Evolutionary conservation across 1,284 basidiomycete species (phyloP).

Genomic region (Exobasidium cylindrosporum): DNA sequence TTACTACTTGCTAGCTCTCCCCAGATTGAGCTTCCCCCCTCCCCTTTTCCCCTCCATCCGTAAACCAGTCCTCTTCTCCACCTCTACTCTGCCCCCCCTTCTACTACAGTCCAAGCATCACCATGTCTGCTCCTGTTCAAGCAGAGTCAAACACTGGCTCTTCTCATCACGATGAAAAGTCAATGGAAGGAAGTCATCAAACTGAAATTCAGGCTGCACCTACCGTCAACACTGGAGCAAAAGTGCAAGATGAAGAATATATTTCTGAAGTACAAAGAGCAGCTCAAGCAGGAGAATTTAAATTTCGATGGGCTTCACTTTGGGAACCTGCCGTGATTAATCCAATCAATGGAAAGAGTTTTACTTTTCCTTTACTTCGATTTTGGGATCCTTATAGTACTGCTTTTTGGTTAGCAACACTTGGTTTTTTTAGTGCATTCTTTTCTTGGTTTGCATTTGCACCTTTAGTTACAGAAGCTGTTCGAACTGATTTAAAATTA

Average conservation of each 20-base stretch:
- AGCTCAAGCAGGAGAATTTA: slow-evolving; percentile 15
- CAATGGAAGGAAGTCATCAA: not conserved
- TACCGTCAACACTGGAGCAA: slow-evolving; percentile 12
- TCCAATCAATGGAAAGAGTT: slow-evolving; percentile 63
- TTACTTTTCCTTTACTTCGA: slow-evolving; percentile 63
- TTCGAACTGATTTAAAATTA: slow-evolving; percentile 63
- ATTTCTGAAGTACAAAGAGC: slow-evolving; percentile 34
- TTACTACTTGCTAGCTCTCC: too few species aligned
- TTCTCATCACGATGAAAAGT: slow-evolving; percentile 6
- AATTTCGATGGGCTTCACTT: slow-evolving; percentile 49
- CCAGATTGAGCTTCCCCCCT: too few species aligned
- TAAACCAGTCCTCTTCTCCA: not conserved
- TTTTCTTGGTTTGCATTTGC: slow-evolving; percentile 69
- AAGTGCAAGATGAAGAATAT: slow-evolving; percentile 33
- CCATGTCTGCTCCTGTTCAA: not conserved
- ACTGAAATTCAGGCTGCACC: slow-evolving; percentile 13
- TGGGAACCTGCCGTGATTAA: slow-evolving; percentile 58
- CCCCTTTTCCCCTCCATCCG: not conserved
- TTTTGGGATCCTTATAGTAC: slow-evolving; percentile 62
- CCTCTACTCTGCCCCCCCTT: not conserved
- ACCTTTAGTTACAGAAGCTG: slow-evolving; percentile 65
- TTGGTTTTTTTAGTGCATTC: slow-evolving; percentile 60
- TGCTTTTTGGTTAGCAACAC: slow-evolving; percentile 59
- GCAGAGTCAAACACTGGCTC: not conserved
- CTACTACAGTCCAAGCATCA: too few species aligned